phyloP scores from a whole-genome alignment of 306 rosid genomes.

The Elaeagnus macrophylla region DNA sequence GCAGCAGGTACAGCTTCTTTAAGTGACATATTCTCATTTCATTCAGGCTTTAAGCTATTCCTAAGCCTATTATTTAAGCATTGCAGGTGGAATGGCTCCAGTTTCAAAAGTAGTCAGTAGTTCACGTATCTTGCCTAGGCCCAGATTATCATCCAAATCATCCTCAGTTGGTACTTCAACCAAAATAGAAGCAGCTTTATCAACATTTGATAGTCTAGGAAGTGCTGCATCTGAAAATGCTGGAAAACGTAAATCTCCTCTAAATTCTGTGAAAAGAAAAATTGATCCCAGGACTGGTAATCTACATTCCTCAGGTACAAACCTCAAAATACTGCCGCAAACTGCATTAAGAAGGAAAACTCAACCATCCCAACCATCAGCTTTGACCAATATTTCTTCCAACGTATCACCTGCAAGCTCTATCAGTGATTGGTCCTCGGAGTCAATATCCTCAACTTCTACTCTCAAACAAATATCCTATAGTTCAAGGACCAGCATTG shows the following conservation, averaged over 20 bases:
- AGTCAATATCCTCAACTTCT: slow-evolving; percentile 53
- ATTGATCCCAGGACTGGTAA: slow-evolving; percentile 25
- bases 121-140: slow-evolving; percentile 36
- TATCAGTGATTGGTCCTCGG: slow-evolving; percentile 84
- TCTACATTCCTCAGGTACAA: slow-evolving; percentile 37
- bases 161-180: slow-evolving; percentile 32
- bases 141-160: slow-evolving; percentile 27
- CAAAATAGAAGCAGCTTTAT: slow-evolving; percentile 34
- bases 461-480: slow-evolving; percentile 30
- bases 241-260: slow-evolving; percentile 31
- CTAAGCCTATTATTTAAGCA: slow-evolving; percentile 9
- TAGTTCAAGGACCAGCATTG: slow-evolving; percentile 62
- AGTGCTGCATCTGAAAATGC: slow-evolving; percentile 30
- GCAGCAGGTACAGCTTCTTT: slow-evolving; percentile 38
- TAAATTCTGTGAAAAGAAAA: slow-evolving; percentile 34
- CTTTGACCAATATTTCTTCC: slow-evolving; percentile 45
- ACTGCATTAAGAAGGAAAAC: slow-evolving; percentile 28
- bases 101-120: slow-evolving; percentile 38
- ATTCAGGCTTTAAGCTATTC: slow-evolving; percentile 14
- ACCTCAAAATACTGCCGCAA: slow-evolving; percentile 42
- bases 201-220: slow-evolving; percentile 31
- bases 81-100: slow-evolving; percentile 49
- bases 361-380: slow-evolving; percentile 33
- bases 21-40: neutral
- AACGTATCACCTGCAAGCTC: slow-evolving; percentile 78